A percentile compares a stretch with the other conserved stretches of the same genome.
phyloP scores from a whole-genome alignment of 129 eudicot species.

The Flaveria robusta region DNA sequence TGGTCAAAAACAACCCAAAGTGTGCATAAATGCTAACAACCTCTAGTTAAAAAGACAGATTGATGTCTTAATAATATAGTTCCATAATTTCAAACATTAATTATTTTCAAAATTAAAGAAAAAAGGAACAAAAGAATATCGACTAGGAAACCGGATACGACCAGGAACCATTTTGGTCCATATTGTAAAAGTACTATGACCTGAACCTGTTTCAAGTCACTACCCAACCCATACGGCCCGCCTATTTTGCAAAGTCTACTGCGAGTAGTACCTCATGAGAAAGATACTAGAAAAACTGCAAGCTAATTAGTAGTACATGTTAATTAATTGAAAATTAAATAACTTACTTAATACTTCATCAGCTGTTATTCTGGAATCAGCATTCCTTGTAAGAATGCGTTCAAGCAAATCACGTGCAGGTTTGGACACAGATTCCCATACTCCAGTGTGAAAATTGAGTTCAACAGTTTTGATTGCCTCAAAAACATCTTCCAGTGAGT shows the following conservation, averaged over 20 bases:
- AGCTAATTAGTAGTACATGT: not conserved
- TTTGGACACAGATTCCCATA: slow-evolving; percentile 83
- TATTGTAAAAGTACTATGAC: not conserved
- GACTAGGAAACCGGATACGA: not conserved
- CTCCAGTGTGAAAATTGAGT: slow-evolving; percentile 67
- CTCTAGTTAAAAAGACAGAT: not conserved
- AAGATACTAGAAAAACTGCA: not conserved
- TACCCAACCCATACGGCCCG: not conserved
- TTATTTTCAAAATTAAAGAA: not conserved
- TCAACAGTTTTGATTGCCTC: slow-evolving; percentile 72
- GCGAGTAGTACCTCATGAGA: not conserved
- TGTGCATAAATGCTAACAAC: not conserved
- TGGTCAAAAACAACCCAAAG: not conserved
- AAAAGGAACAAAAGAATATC: not conserved
- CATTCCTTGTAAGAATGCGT: slow-evolving; percentile 77
- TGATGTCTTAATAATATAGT: not conserved
- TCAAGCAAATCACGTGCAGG: slow-evolving; percentile 96
- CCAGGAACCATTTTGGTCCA: not conserved
- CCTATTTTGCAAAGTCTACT: not conserved
- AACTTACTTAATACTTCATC: slow-evolving; percentile 86
- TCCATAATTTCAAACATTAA: not conserved
- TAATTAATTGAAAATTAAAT: not conserved
- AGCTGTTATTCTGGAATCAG: slow-evolving; percentile 67
- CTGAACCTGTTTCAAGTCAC: not conserved
- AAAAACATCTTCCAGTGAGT: slow-evolving; percentile 69